A percentile compares a stretch with the other conserved stretches of the same genome.
These are phyloP conservation scores for Lipomyces yamadae DNA, from an alignment of 805 yeast genomes.

Conservation along the genomic window DNA sequence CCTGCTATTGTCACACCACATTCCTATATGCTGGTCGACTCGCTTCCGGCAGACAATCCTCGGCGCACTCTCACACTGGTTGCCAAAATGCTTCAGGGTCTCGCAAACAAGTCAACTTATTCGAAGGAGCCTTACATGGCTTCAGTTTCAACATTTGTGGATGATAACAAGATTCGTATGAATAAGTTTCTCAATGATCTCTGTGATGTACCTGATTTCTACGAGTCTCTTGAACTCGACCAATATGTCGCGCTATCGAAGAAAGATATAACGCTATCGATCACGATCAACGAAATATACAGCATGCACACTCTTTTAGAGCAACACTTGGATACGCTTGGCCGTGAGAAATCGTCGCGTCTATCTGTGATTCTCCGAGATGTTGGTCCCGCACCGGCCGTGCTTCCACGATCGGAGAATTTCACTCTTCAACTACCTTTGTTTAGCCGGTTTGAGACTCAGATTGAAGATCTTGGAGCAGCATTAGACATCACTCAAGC, in stretches of 20 bases:
- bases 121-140: slow-evolving; percentile 55
- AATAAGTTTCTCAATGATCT: slow-evolving; percentile 45
- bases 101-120: slow-evolving; percentile 79
- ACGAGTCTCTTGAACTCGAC: slow-evolving; percentile 48
- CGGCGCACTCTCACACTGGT: slow-evolving; percentile 74
- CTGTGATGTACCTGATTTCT: slow-evolving; percentile 50
- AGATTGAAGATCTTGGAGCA: slow-evolving; percentile 41
- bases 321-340: slow-evolving; percentile 40
- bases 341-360: slow-evolving; percentile 33
- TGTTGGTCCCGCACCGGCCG: slow-evolving; percentile 44
- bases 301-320: slow-evolving; percentile 46
- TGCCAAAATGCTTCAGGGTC: slow-evolving; percentile 81
- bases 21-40: slow-evolving; percentile 50
- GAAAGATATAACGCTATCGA: slow-evolving; percentile 44
- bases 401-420: slow-evolving; percentile 43
- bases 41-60: slow-evolving; percentile 48
- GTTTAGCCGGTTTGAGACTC: slow-evolving; percentile 45
- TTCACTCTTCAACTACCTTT: slow-evolving; percentile 44
- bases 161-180: slow-evolving; percentile 42
- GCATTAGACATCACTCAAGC: slow-evolving; percentile 42
- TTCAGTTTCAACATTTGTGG: slow-evolving; percentile 41
- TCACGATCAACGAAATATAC: slow-evolving; percentile 46
- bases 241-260: slow-evolving; percentile 48
- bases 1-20: slow-evolving; percentile 94
- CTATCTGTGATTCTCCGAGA: slow-evolving; percentile 41